A percentile compares a stretch with the other conserved stretches of the same genome.
These are phyloP conservation scores for Neonectria punicea DNA, from an alignment of 2,329 filamentous ascomycete species.

Conservation along the genomic window DNA sequence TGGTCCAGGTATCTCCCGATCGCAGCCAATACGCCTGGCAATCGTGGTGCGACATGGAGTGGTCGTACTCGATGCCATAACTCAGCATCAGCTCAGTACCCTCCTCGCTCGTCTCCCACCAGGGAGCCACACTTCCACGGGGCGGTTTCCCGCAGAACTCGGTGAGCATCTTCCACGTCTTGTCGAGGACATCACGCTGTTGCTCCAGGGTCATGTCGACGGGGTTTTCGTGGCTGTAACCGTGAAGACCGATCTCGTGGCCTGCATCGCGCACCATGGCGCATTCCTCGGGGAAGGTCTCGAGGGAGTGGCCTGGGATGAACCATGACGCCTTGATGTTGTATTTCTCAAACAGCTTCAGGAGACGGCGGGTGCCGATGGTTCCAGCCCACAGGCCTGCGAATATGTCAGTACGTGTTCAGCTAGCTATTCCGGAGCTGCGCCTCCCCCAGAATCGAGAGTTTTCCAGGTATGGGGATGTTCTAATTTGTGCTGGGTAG, in stretches of 20 bases:
- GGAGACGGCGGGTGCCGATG: constrained; percentile 70
- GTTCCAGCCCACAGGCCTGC: constrained; percentile 65
- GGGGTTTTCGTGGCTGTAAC: constrained; percentile 80
- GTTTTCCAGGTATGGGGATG: too few relatives aligned
- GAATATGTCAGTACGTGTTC: neutral
- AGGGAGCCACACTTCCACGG: constrained; percentile 77
- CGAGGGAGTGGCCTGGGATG: constrained; percentile 60
- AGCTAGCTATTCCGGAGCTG: too few relatives aligned
- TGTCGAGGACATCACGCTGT: constrained; percentile 78
- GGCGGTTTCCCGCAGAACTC: constrained; percentile 77
- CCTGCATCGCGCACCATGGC: constrained; percentile 58
- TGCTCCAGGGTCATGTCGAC: constrained; percentile 78
- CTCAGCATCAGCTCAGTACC: constrained; percentile 71
- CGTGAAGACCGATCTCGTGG: constrained; percentile 69
- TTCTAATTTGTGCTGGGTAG: constrained; percentile 53
- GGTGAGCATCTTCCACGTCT: constrained; percentile 77
- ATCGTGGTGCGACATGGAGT: constrained; percentile 66
- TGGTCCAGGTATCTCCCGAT: constrained; percentile 73
- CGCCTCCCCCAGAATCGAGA: too few relatives aligned
- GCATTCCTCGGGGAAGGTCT: constrained; percentile 60
- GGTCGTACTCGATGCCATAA: constrained; percentile 77
- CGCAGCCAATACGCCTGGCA: constrained; percentile 72
- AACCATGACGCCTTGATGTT: constrained; percentile 73
- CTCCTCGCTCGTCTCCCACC: constrained; percentile 77
- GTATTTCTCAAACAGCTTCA: constrained; percentile 78